Percentiles rank a stretch among this genome's conserved stretches.
Conservation (phyloP, 2,329 filamentous ascomycete genomes). For the Trichothecium sympodiale region DNA sequence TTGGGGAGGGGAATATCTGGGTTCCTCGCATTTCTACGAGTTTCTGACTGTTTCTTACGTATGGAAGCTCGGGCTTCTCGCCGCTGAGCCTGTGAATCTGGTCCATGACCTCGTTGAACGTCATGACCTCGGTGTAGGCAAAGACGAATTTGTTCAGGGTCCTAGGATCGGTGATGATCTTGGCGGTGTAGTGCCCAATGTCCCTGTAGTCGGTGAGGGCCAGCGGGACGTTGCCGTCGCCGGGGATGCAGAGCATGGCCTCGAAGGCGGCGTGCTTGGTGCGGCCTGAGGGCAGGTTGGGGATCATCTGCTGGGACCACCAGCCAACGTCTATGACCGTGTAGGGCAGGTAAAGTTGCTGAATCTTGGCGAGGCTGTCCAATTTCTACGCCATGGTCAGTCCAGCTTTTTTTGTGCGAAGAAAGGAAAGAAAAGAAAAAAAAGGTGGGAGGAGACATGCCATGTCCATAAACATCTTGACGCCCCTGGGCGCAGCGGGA, state of each 20-base stretch:
- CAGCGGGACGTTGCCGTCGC: slow-evolving; percentile 30
- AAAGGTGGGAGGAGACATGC: slow-evolving; percentile 5
- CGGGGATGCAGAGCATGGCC: slow-evolving; percentile 18
- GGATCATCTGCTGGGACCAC: slow-evolving; percentile 39
- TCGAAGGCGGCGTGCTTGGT: slow-evolving; percentile 25
- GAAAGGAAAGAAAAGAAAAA: too few relatives aligned
- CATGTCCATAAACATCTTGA: slow-evolving; percentile 12
- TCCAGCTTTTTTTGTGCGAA: too few relatives aligned
- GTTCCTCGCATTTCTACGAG: too few relatives aligned
- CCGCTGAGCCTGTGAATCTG: slow-evolving; percentile 35
- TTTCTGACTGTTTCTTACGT: too few relatives aligned
- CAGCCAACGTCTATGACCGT: slow-evolving; percentile 48
- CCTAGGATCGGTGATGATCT: slow-evolving; percentile 37
- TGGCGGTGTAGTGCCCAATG: slow-evolving; percentile 38
- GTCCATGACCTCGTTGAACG: slow-evolving; percentile 32
- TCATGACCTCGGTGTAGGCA: slow-evolving; percentile 32
- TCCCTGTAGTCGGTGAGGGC: slow-evolving; percentile 39
- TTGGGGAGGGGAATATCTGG: too few relatives aligned
- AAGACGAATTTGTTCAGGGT: slow-evolving; percentile 43
- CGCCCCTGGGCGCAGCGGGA: slow-evolving; percentile 30
- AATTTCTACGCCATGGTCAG: slow-evolving; percentile 27
- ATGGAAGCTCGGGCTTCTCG: slow-evolving; percentile 24
- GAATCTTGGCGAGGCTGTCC: slow-evolving; percentile 35
- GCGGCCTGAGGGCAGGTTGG: slow-evolving; percentile 15
- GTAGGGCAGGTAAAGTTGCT: slow-evolving; percentile 36